phyloP scores from a whole-genome alignment of 2,329 filamentous ascomycete species.

The Fonsecaea monophora region DNA sequence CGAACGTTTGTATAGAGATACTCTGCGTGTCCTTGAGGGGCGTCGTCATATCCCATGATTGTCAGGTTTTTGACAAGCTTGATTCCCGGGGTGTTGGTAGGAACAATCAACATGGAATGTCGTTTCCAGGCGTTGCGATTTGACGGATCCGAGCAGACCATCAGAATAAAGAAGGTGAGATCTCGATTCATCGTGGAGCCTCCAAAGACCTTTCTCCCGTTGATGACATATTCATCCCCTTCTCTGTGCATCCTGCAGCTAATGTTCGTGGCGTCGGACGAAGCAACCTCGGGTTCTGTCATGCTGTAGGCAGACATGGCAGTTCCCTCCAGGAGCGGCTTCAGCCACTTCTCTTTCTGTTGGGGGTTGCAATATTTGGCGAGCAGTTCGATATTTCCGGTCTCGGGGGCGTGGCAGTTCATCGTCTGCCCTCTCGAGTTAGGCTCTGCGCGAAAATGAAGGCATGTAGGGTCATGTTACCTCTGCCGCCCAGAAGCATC shows the following conservation, averaged over 20 bases:
- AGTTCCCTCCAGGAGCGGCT: constrained; percentile 74
- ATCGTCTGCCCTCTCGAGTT: constrained; percentile 56
- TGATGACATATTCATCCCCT: constrained; percentile 82
- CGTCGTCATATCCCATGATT: constrained; percentile 81
- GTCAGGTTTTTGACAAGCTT: constrained; percentile 78
- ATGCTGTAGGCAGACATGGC: constrained; percentile 82
- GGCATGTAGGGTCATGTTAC: too few relatives aligned
- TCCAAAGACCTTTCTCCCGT: constrained; percentile 59
- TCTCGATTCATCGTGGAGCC: constrained; percentile 28
- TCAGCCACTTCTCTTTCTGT: constrained; percentile 72
- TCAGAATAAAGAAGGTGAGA: constrained; percentile 78
- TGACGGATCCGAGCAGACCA: constrained; percentile 78
- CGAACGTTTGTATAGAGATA: constrained; percentile 82
- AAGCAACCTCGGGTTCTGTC: constrained; percentile 81
- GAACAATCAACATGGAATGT: constrained; percentile 83
- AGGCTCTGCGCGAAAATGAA: too few relatives aligned
- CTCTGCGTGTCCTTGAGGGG: constrained; percentile 87
- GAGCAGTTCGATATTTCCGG: constrained; percentile 84
- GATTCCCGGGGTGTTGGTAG: constrained; percentile 69
- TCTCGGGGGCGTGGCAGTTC: constrained; percentile 83
- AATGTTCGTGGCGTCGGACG: constrained; percentile 83
- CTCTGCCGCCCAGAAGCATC: constrained; percentile 57
- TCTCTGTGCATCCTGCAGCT: constrained; percentile 72
- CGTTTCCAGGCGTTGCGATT: constrained; percentile 77
- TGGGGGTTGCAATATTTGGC: constrained; percentile 69